phyloP scores from a whole-genome alignment of 2,329 filamentous ascomycete species.

The Cytospora chrysosperma region DNA sequence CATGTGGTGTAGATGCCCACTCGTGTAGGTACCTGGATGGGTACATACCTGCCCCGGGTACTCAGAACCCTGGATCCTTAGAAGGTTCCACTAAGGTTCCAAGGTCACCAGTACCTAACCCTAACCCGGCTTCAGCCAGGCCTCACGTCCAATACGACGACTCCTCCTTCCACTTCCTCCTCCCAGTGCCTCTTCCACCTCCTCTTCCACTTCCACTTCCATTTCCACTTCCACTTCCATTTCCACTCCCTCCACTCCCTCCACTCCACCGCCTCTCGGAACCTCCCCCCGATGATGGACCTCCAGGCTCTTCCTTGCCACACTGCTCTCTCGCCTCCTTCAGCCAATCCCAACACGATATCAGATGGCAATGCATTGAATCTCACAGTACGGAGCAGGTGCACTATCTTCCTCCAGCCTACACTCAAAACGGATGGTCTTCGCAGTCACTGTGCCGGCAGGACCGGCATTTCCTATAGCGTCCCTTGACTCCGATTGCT shows the following conservation, averaged over 20 bases:
- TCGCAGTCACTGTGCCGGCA: neutral
- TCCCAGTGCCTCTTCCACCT: neutral
- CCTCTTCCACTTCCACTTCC: too few relatives aligned
- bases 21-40: too few relatives aligned
- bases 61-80: too few relatives aligned
- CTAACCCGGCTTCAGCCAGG: neutral
- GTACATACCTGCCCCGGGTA: too few relatives aligned
- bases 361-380: neutral
- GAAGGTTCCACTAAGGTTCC: too few relatives aligned
- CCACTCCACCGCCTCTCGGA: neutral
- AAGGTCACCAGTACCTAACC: neutral
- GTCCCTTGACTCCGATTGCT: conserved; percentile 8
- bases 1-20: too few relatives aligned
- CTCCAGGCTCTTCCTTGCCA: too few relatives aligned
- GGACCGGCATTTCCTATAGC: conserved; percentile 8
- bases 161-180: neutral
- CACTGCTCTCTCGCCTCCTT: neutral
- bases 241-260: neutral
- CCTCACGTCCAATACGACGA: neutral
- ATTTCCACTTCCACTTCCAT: neutral
- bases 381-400: too few relatives aligned
- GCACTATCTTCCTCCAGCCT: too few relatives aligned
- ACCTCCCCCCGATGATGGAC: too few relatives aligned
- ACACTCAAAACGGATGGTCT: too few relatives aligned
- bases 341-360: neutral